Base-by-base conservation (phyloP, 2,329 filamentous ascomycete genomes). In the Didymella exigua region DNA sequence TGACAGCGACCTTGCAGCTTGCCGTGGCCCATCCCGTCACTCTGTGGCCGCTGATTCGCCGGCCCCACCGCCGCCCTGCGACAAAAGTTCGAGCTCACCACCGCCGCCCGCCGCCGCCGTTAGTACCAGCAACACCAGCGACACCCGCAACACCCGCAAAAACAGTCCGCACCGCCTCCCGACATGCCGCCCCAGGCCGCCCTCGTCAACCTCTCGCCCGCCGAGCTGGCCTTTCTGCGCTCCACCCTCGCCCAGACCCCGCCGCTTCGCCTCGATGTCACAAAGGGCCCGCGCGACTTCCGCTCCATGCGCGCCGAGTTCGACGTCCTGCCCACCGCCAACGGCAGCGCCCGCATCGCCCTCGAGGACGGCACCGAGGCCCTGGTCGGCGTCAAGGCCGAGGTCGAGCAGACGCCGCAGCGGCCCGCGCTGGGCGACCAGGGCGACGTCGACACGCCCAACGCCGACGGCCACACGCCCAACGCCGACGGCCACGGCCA, bases 351-450 rank as follows among this genome's bases (percentile, higher is more conserved):
- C 56, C 86, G 96, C 29, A 89, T 99, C 41, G 96, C 93, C 63
- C 96, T 98, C 73, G 87, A 92, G 3, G 95, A 99, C 74, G 95
- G 95, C 45, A 96, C 92, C 1, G 95, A 99, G 76, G 95, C 95
- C 6, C 89, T 99, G 58, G 95, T 97, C 5, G 95, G 95, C 40
- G 88, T 97, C 58, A 99, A 98, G 78, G 92, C 91, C 0, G 93
- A 98, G 77, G 90, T 98, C 4, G 92, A 96, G 75, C 88, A 85
- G 79, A 91, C 88, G 16, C 66, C 60, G 43, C 62, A 65, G 66
- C 60, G 60, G 59, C 69, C 70, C 50, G 63, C 63, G 5, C 46
- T 60, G 40, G 55, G 44, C 16, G 44, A 66, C 62, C 34, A 55
- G 1, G 53, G 65, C 16, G 79, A 77, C 57, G 71, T 77, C 9